A percentile compares a stretch with the other conserved stretches of the same genome.
Evolutionary conservation across 192 early-diverging fungal genomes (phyloP).

Genomic region (Coemansia sp.): DNA sequence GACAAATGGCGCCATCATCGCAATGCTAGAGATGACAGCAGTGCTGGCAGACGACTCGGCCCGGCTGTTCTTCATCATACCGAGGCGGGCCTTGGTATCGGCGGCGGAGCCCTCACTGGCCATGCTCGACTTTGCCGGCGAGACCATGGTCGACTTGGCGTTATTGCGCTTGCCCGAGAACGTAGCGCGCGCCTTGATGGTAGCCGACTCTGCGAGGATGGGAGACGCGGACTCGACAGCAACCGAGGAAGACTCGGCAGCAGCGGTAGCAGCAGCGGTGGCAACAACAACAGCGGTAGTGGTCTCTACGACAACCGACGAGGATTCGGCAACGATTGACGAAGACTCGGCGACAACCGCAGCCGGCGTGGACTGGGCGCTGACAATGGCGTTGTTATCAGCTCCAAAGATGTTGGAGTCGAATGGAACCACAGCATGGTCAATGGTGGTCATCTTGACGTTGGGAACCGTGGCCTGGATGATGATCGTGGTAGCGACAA

Average conservation of each 20-base stretch:
- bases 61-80: conserved; percentile 45
- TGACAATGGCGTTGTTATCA: conserved; percentile 9
- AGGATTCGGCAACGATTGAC: not conserved
- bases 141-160: conserved; percentile 4
- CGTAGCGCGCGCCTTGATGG: conserved; percentile 10
- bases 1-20: conserved; percentile 21
- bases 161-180: conserved; percentile 12
- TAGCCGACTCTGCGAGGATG: conserved; percentile 23
- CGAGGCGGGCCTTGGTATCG: conserved; percentile 10
- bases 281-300: not conserved
- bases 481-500: conserved; percentile 12
- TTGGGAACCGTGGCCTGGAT: conserved; percentile 15
- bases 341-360: conserved; percentile 5
- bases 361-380: not conserved
- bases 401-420: conserved; percentile 44
- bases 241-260: not conserved
- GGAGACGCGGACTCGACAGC: conserved; percentile 14
- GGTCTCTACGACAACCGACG: not conserved
- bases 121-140: conserved; percentile 6
- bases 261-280: not conserved
- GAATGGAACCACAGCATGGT: conserved; percentile 41
- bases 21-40: conserved; percentile 12
- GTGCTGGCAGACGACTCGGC: conserved; percentile 16
- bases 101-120: not conserved
- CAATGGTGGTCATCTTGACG: conserved; percentile 45